phyloP scores from a whole-genome alignment of 2,329 filamentous ascomycete species.

The Alternaria dauci region DNA sequence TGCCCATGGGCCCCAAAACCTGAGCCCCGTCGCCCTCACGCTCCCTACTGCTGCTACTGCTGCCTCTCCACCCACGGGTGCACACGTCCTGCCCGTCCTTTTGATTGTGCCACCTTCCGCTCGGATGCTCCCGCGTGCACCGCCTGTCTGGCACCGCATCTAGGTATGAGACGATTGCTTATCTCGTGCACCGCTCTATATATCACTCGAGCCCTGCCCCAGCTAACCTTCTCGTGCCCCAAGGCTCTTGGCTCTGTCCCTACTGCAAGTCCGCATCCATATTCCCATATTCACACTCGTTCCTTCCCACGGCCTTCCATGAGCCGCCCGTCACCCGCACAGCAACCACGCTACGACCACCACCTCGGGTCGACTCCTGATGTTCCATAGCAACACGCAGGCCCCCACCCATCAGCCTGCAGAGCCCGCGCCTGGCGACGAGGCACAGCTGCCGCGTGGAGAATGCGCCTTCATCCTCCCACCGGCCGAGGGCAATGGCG shows the following conservation, averaged over 20 bases:
- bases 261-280: conserved; percentile 4
- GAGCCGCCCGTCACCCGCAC: conserved; percentile 35
- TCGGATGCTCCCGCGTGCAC: conserved; percentile 46
- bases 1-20: conserved; percentile 31
- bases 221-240: conserved; percentile 32
- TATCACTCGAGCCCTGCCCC: conserved; percentile 35
- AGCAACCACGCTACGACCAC: conserved; percentile 38
- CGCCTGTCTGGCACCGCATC: conserved; percentile 30
- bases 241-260: conserved; percentile 20
- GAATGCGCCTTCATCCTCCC: conserved; percentile 50
- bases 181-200: conserved; percentile 44
- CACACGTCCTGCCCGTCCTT: conserved; percentile 33
- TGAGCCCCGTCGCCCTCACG: conserved; percentile 4
- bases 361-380: conserved; percentile 42
- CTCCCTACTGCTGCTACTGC: conserved; percentile 23
- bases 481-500: conserved; percentile 32
- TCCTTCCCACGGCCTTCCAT: conserved; percentile 41
- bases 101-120: conserved; percentile 34
- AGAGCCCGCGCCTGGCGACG: conserved; percentile 36
- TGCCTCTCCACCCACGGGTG: conserved; percentile 34
- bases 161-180: conserved; percentile 42
- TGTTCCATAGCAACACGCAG: conserved; percentile 49
- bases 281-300: conserved; percentile 10
- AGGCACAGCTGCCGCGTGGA: conserved; percentile 48
- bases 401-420: conserved; percentile 41